A percentile compares a stretch with the other conserved stretches of the same genome.
Conservation (phyloP, 495 filamentous ascomycete genomes). For the Barbatosphaeria neglecta region DNA sequence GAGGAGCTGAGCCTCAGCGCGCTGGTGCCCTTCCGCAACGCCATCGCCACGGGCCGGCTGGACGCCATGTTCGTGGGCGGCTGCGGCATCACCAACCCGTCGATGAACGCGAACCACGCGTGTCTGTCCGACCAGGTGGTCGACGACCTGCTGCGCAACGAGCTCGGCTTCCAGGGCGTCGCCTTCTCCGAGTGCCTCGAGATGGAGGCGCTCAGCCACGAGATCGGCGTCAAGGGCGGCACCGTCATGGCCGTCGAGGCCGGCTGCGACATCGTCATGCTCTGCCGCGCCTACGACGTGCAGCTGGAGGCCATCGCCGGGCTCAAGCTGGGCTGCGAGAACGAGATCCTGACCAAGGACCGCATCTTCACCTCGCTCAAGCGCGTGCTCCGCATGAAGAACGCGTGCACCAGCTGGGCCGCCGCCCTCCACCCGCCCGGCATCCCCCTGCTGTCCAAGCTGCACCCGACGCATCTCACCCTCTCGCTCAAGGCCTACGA, state of each 20-base stretch:
- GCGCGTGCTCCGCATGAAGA: slow-evolving; percentile 63
- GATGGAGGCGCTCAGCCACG: slow-evolving; percentile 84
- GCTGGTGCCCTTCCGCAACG: slow-evolving; percentile 76
- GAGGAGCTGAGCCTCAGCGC: slow-evolving; percentile 78
- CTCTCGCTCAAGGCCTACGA: slow-evolving; percentile 77
- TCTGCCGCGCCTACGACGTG: slow-evolving; percentile 73
- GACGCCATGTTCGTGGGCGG: slow-evolving; percentile 92
- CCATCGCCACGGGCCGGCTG: slow-evolving; percentile 61
- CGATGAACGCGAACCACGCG: slow-evolving; percentile 84
- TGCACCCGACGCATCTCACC: slow-evolving; percentile 66
- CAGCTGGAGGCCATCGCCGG: slow-evolving; percentile 82
- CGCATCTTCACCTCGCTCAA: slow-evolving; percentile 63
- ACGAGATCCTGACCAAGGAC: slow-evolving; percentile 66
- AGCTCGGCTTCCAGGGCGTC: slow-evolving; percentile 77
- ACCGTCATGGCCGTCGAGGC: slow-evolving; percentile 92
- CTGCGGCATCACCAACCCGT: slow-evolving; percentile 73
- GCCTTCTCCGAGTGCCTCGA: slow-evolving; percentile 93
- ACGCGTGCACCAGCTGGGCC: slow-evolving; percentile 69
- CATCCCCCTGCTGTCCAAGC: slow-evolving; percentile 54
- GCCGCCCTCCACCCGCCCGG: slow-evolving; percentile 72
- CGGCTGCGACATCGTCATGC: slow-evolving; percentile 73
- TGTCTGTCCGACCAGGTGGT: slow-evolving; percentile 86
- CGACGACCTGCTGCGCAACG: slow-evolving; percentile 67
- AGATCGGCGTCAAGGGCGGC: slow-evolving; percentile 84
- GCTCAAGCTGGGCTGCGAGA: slow-evolving; percentile 73